Base-by-base conservation (phyloP, 495 filamentous ascomycete genomes). In the Daldinia loculata region DNA sequence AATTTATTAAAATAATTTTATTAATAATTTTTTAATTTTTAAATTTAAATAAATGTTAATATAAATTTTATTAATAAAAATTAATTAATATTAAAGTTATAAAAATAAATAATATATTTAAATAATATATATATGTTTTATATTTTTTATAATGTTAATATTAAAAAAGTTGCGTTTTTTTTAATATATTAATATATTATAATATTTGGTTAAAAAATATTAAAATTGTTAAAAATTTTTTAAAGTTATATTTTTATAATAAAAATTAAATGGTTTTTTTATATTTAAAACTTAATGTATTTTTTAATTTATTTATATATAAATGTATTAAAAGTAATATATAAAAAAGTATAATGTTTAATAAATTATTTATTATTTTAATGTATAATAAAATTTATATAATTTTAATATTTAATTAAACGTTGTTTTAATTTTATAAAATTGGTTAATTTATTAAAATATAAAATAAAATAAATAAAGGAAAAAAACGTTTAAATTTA, bases 41-140 rank as follows among this genome's bases (percentile, higher is more conserved):
- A 41, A 41, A 41, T 1, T n/a, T 41, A 15, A 41, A 41, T 4
- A 41, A 17, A 51, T 51, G 27, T 51, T 51, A 51, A 51, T 51
- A 51, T 51, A 24, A 51, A 51, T 12, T 51, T 26, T 51, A 51
- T 51, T 51, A 51, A 51, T 51, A 11, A 26, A 51, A 51, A 24
- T 51, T 24, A 51, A 15, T 4, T 51, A 51, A 51, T 12, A 24
- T 51, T 24, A 27, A 51, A 27, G 12, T 51, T 27, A 24, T 51
- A 26, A 24, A 51, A 24, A 51, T 51, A 51, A 51, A 51, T 51
- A 51, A 51, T 24, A 27, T 24, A 51, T 3, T 27, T 24, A 51
- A 51, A 51, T 24, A 27, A 51, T 51, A 24, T 27, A 27, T 27
- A 27, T 51, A 27, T 3, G 27, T 4, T 24, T 51, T 51, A 51